phyloP scores from a whole-genome alignment of 1,139 yeast species.

The Yamadazyma buinensis region DNA sequence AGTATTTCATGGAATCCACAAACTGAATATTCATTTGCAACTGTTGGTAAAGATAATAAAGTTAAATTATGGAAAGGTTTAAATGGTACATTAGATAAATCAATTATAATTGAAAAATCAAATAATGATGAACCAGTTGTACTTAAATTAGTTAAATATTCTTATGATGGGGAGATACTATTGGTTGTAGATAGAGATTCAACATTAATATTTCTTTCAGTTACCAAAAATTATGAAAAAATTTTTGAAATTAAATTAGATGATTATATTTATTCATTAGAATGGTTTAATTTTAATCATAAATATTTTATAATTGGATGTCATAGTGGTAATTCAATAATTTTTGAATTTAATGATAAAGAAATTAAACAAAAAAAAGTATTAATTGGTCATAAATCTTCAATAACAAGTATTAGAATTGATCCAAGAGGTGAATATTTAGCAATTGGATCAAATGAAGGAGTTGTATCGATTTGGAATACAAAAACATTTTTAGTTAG shows the following conservation, averaged over 20 bases:
- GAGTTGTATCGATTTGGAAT: slow-evolving; percentile 63
- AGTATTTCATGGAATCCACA: slow-evolving; percentile 60
- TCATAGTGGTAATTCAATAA: slow-evolving; percentile 31
- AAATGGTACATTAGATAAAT: slow-evolving; percentile 34
- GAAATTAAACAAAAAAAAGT: slow-evolving; percentile 11
- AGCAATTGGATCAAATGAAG: slow-evolving; percentile 67
- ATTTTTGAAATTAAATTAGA: slow-evolving; percentile 20
- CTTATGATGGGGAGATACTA: slow-evolving; percentile 52
- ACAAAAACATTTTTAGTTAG: slow-evolving; percentile 42
- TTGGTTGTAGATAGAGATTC: slow-evolving; percentile 44
- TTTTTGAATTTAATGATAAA: slow-evolving; percentile 19
- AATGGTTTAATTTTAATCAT: slow-evolving; percentile 34
- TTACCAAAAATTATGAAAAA: slow-evolving; percentile 22
- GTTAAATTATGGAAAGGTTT: slow-evolving; percentile 56
- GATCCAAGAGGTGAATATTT: slow-evolving; percentile 59
- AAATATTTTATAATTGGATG: slow-evolving; percentile 34
- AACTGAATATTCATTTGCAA: slow-evolving; percentile 49
- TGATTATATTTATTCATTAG: slow-evolving; percentile 35
- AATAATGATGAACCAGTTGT: slow-evolving; percentile 8
- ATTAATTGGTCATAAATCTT: slow-evolving; percentile 46
- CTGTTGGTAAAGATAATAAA: slow-evolving; percentile 54
- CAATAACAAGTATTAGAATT: slow-evolving; percentile 46
- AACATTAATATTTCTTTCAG: slow-evolving; percentile 24
- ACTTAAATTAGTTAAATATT: slow-evolving; percentile 39
- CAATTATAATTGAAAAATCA: slow-evolving; percentile 23